Evolutionary conservation across 345 rosid genomes (phyloP).

Genomic region (Hirschfeldia incana): DNA sequence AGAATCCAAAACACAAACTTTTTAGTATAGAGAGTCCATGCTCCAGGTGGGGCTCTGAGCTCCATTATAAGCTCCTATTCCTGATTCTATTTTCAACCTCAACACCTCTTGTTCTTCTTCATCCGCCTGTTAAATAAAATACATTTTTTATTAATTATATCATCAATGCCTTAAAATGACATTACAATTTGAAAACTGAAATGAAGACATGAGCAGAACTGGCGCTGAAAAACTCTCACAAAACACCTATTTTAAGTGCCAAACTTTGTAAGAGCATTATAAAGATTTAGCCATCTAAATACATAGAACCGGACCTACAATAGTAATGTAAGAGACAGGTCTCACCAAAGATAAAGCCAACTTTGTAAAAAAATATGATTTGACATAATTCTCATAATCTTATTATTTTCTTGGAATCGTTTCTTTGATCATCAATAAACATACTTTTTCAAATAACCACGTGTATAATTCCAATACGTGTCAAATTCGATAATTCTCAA

Average conservation of each 20-base stretch:
- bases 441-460: no score
- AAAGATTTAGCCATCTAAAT: no score
- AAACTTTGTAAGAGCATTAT: not conserved
- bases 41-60: constrained; percentile 62
- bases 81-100: constrained; percentile 51
- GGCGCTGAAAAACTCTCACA: not conserved
- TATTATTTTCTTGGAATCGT: no score
- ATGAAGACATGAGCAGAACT: constrained; percentile 1
- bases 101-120: constrained; percentile 64
- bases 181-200: constrained; percentile 6
- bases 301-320: no score
- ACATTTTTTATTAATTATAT: not conserved
- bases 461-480: no score
- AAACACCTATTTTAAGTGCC: not conserved
- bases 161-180: not conserved
- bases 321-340: not conserved
- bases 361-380: no score
- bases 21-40: constrained; percentile 31
- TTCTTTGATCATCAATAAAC: no score
- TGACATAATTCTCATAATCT: no score
- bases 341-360: constrained; percentile 4
- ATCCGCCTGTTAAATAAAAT: constrained; percentile 49
- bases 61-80: constrained; percentile 63
- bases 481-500: no score
- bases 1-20: not conserved